These are phyloP conservation scores for Halophytophthora polymorphica DNA, from an alignment of 352 stramenopile species.

Conservation along the genomic window DNA sequence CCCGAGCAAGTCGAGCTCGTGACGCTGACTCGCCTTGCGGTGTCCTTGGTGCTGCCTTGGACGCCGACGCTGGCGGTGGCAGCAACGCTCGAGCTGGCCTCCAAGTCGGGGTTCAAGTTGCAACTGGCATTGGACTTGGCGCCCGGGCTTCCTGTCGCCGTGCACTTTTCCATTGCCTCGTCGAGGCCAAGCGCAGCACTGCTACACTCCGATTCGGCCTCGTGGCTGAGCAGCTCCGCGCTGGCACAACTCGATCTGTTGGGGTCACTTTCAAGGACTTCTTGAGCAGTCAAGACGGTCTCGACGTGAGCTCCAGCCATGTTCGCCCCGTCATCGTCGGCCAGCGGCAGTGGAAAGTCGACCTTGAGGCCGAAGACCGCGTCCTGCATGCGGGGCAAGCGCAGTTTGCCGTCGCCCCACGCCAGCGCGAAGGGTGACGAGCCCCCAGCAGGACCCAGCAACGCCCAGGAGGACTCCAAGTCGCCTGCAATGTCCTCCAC, in stretches of 20 bases:
- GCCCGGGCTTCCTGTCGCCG: no score
- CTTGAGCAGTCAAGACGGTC: not conserved
- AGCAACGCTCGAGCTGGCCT: not conserved
- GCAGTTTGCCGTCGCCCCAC: conserved; percentile 31
- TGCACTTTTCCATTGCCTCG: no score
- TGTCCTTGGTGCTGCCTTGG: conserved; percentile 2
- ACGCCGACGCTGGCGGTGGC: no score
- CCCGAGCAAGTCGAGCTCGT: no score
- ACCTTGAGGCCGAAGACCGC: conserved; percentile 34
- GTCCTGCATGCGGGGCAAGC: conserved; percentile 42
- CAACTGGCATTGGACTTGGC: no score
- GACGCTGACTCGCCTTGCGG: no score
- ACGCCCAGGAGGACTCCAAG: conserved; percentile 29
- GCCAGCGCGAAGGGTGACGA: conserved; percentile 12
- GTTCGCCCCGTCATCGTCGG: not conserved
- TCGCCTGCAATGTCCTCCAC: conserved; percentile 34
- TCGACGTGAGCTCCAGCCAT: conserved; percentile 6
- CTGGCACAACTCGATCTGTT: not conserved
- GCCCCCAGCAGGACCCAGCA: conserved; percentile 14
- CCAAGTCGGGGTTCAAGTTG: no score
- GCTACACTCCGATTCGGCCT: no score
- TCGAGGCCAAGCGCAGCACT: no score
- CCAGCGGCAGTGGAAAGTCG: conserved; percentile 20
- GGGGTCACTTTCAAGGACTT: not conserved
- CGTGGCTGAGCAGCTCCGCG: no score